These are phyloP conservation scores for Aplosporella prunicola DNA, from an alignment of 2,329 filamentous ascomycete genomes.

Conservation along the genomic window DNA sequence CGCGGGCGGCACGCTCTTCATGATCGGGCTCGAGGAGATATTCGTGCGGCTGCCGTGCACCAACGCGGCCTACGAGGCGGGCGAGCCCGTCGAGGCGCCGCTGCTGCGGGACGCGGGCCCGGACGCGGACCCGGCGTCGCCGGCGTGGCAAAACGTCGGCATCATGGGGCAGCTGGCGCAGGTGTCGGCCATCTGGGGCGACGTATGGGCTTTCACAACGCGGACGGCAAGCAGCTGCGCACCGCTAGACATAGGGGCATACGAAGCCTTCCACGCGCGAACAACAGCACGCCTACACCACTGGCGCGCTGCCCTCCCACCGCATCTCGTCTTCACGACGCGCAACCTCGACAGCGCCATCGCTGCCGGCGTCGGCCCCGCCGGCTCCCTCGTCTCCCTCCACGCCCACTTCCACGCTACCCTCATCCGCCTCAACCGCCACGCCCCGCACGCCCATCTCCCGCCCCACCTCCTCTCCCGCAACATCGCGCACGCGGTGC, in stretches of 20 bases:
- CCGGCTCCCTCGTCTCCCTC: conserved; percentile 53
- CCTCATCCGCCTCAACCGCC: conserved; percentile 55
- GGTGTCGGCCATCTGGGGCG: conserved; percentile 56
- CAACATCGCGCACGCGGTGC: conserved; percentile 21
- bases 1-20: conserved; percentile 40
- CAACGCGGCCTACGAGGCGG: conserved; percentile 52
- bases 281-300: conserved; percentile 43
- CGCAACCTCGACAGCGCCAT: conserved; percentile 50
- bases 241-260: conserved; percentile 15
- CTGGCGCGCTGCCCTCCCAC: conserved; percentile 52
- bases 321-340: conserved; percentile 44
- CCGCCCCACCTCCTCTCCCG: conserved; percentile 21
- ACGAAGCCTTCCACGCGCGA: conserved; percentile 45
- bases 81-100: conserved; percentile 48
- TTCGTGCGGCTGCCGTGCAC: conserved; percentile 58
- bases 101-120: conserved; percentile 18
- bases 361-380: conserved; percentile 42
- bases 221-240: conserved; percentile 29
- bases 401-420: conserved; percentile 59
- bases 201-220: conserved; percentile 52
- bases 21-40: conserved; percentile 55
- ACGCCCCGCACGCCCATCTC: conserved; percentile 30
- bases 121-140: conserved; percentile 33
- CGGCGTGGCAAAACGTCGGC: conserved; percentile 26
- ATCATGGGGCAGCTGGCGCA: conserved; percentile 53